Conservation (phyloP, 768 basidiomycete species). For the Suillus hirtellus region DNA sequence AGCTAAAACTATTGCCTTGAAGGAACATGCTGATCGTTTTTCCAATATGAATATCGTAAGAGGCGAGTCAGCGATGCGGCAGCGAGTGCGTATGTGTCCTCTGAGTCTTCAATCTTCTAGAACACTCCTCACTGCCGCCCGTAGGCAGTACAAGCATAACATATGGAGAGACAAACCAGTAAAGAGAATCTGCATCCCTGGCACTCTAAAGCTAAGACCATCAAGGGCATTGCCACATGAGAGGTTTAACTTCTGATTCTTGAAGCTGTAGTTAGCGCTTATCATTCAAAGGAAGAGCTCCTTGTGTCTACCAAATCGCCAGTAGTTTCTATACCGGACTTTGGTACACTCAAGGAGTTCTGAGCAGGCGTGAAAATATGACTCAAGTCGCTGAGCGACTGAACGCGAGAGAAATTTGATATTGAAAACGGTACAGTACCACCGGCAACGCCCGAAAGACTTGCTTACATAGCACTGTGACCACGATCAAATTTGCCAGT, state of each 20-base stretch:
- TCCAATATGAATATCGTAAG: background rate
- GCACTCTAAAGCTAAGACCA: background rate
- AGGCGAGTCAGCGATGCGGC: background rate
- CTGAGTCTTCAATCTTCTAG: background rate
- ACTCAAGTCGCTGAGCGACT: background rate
- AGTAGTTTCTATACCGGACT: background rate
- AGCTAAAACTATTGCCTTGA: background rate
- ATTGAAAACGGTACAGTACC: background rate
- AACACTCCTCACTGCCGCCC: background rate
- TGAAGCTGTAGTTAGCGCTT: no score
- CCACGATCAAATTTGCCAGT: no score
- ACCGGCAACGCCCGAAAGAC: conserved; percentile 1
- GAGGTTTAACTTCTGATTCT: background rate
- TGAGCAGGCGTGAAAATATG: background rate
- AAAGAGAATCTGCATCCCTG: background rate
- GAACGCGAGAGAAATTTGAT: background rate
- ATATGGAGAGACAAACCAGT: background rate
- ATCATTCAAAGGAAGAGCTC: background rate
- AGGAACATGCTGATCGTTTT: background rate
- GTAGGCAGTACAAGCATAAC: background rate
- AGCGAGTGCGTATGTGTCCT: background rate
- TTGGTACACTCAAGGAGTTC: background rate
- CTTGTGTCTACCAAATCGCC: background rate
- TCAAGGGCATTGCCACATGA: background rate
- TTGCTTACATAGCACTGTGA: background rate